Percentiles rank a stretch among this genome's conserved stretches.
Evolutionary conservation across 2,329 filamentous ascomycete species (phyloP).

Genomic region (Trichophyton schoenleinii): DNA sequence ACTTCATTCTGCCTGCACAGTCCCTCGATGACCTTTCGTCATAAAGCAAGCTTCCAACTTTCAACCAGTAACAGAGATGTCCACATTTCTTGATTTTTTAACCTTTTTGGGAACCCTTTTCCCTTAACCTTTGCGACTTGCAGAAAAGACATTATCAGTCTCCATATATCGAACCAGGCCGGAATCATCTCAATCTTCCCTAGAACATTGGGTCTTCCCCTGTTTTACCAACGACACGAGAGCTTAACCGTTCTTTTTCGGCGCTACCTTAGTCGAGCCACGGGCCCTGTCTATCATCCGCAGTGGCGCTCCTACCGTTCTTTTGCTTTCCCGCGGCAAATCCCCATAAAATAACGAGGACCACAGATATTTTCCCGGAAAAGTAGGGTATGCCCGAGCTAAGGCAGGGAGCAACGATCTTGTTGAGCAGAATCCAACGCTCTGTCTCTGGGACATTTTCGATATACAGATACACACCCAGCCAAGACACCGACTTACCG

Average conservation of each 20-base stretch:
- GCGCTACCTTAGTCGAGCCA: conserved; percentile 4
- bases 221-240: conserved; percentile 4
- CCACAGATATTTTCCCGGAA: neutral
- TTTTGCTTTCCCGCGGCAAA: conserved; percentile 3
- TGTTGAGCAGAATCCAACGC: neutral
- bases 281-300: conserved; percentile 5
- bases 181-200: neutral
- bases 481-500: conserved; percentile 3
- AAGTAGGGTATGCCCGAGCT: neutral
- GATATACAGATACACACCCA: too few relatives aligned
- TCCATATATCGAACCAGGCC: neutral
- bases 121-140: neutral
- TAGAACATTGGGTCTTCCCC: neutral
- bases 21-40: neutral
- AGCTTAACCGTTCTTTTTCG: neutral
- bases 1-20: neutral
- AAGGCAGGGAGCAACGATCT: neutral
- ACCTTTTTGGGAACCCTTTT: neutral
- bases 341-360: neutral
- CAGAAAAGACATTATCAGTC: neutral
- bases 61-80: neutral
- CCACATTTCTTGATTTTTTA: neutral
- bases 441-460: neutral
- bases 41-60: neutral
- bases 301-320: conserved; percentile 2